Percentiles rank a stretch among this genome's conserved stretches.
These are phyloP conservation scores for Elaeis oleifera DNA, from an alignment of 202 grass and related monocot genomes.

Conservation along the genomic window DNA sequence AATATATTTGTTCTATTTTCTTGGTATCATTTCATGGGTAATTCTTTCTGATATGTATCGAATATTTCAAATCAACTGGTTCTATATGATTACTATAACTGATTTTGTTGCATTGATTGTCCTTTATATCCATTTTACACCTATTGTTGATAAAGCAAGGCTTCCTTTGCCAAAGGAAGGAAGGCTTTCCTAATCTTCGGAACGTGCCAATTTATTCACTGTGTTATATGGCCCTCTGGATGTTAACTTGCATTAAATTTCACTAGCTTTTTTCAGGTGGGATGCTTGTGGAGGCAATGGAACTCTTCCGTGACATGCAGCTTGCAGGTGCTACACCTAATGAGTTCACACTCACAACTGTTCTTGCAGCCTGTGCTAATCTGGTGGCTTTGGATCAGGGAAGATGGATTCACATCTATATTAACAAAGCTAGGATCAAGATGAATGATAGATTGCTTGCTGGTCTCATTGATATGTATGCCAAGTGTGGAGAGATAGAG, in stretches of 20 bases:
- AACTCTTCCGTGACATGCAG: constrained; percentile 8
- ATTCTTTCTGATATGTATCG: neutral
- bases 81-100: too few relatives aligned
- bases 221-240: neutral
- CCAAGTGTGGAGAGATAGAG: constrained; percentile 8
- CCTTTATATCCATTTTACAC: too few relatives aligned
- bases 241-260: neutral
- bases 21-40: too few relatives aligned
- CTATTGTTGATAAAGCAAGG: too few relatives aligned
- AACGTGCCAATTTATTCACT: neutral
- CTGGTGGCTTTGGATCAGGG: constrained; percentile 4
- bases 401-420: constrained; percentile 16
- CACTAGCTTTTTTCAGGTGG: constrained; percentile 4
- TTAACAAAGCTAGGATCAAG: neutral
- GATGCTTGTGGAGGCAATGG: constrained; percentile 10
- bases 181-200: too few relatives aligned
- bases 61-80: too few relatives aligned
- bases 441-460: constrained; percentile 16
- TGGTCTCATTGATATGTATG: constrained; percentile 12
- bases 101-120: too few relatives aligned
- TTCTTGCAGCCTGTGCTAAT: constrained; percentile 10
- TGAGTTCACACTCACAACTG: constrained; percentile 12
- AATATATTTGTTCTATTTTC: too few relatives aligned
- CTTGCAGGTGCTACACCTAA: constrained; percentile 8
- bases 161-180: too few relatives aligned